Conservation (phyloP, 2,329 filamentous ascomycete species). For the Alternaria infectoria region DNA sequence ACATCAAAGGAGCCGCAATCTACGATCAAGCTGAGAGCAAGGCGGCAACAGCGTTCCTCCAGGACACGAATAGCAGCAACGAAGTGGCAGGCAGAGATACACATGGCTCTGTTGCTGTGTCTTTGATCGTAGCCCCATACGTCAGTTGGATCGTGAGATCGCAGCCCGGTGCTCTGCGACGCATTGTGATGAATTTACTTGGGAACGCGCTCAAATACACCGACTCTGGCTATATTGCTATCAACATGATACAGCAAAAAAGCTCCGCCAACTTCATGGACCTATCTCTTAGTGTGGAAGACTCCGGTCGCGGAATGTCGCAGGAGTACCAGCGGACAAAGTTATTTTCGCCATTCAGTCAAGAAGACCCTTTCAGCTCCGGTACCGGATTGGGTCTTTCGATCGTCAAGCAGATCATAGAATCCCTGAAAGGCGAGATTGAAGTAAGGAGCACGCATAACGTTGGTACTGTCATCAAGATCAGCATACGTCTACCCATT, state of each 20-base stretch:
- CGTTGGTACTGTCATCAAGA: constrained; percentile 35
- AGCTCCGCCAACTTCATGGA: constrained; percentile 22
- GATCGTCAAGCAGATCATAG: constrained; percentile 46
- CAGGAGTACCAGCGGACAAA: constrained; percentile 39
- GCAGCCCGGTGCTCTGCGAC: constrained; percentile 39
- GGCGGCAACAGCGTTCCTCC: constrained; percentile 19
- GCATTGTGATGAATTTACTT: constrained; percentile 46
- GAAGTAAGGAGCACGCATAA: constrained; percentile 36
- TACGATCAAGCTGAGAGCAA: constrained; percentile 30
- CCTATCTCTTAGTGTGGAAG: constrained; percentile 44
- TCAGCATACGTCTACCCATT: constrained; percentile 30
- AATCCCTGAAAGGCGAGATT: constrained; percentile 41
- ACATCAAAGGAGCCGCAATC: constrained; percentile 27
- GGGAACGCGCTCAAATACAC: constrained; percentile 48
- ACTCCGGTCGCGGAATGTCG: constrained; percentile 47
- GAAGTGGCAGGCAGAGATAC: constrained; percentile 24
- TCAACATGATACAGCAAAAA: constrained; percentile 29
- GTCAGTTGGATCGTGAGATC: constrained; percentile 38
- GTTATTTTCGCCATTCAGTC: constrained; percentile 44
- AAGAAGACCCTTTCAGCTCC: constrained; percentile 43
- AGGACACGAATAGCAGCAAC: neutral
- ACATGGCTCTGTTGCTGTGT: constrained; percentile 33
- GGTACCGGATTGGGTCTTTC: constrained; percentile 45
- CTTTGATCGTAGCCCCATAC: constrained; percentile 37
- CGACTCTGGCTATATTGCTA: constrained; percentile 36